Evolutionary conservation across 257 asterid genomes (phyloP), one percentile per base, ranked within the genome.

Genomic region (Cordia subcordata): DNA sequence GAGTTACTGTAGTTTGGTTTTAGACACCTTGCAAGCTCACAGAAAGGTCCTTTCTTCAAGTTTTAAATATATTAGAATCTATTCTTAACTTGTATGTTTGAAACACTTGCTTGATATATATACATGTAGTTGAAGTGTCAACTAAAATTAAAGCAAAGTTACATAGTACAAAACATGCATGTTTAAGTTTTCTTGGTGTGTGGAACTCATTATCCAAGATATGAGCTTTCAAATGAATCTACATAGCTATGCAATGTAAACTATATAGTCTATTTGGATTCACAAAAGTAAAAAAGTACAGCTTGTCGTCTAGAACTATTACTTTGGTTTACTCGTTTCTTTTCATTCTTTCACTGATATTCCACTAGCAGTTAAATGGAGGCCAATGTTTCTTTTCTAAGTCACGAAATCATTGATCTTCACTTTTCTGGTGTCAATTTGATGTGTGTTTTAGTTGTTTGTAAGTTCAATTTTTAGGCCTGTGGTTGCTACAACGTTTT

Each of bases 181-280:
- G 73, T 22, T 55, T 14, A 17, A 18, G 72, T 46, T 68, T 47
- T 55, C 75, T 73, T 73, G 71, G 67, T 72, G 75, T 60, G 75
- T 68, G 79, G 69, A 60, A 38, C 60, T 64, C 55, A n/a, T n/a
- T n/a, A 56, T 68, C 65, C 32, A 68, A 18, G 58, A 62, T 67
- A 57, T 53, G 63, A 61, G 37, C 38, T 19, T 14, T n/a, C n/a
- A 44, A 55, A 56, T 66, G 37, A 19, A 35, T n/a, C n/a, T n/a
- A n/a, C n/a, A n/a, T n/a, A n/a, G n/a, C n/a, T n/a, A n/a, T 40
- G 27, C 33, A 17, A 57, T 57, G 61, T 27, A 27, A 27, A 27
- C 35, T 27, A 6, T 27, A 27, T 6, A 27, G 35, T 27, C 49
- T 49, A 62, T 69, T 67, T 57, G 61, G 50, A 55, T 27, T 69